Evolutionary conservation across 1,284 basidiomycete species (phyloP).

Genomic region (Schizophyllum commune): DNA sequence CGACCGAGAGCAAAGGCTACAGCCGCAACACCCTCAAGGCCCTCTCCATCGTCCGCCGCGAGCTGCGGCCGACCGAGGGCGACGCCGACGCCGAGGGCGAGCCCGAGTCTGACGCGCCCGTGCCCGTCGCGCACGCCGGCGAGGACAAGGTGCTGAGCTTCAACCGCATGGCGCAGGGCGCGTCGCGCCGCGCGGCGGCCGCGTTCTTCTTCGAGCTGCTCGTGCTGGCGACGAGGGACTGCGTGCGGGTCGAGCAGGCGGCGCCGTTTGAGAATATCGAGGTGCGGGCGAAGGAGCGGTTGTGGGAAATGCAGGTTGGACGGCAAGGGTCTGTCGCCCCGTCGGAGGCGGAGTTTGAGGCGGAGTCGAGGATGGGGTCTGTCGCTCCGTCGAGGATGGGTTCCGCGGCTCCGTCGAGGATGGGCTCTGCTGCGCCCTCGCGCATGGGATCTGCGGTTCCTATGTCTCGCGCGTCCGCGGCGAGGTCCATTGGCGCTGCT

Average conservation of each 20-base stretch:
- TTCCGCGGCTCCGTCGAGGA: background rate
- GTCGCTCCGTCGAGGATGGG: conserved; percentile 13
- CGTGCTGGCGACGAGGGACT: conserved; percentile 89
- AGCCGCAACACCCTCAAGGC: conserved; percentile 91
- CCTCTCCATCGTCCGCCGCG: conserved; percentile 71
- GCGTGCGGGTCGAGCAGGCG: conserved; percentile 72
- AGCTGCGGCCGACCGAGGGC: conserved; percentile 54
- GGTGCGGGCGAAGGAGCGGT: conserved; percentile 72
- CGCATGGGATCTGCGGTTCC: background rate
- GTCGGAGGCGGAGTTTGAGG: conserved; percentile 4
- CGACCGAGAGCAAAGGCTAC: conserved; percentile 60
- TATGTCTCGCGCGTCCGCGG: background rate
- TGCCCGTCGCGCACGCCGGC: too few species aligned
- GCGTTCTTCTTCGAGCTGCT: conserved; percentile 98
- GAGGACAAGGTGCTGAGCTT: too few species aligned
- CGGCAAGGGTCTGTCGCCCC: conserved; percentile 16
- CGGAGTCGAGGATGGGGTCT: conserved; percentile 11
- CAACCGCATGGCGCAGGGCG: conserved; percentile 40
- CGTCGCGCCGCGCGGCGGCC: conserved; percentile 84
- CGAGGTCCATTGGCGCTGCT: background rate
- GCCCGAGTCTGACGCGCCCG: conserved; percentile 66
- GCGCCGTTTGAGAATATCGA: conserved; percentile 82
- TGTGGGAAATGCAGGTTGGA: conserved; percentile 50
- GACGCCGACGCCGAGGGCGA: conserved; percentile 44
- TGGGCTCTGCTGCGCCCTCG: background rate